These are phyloP conservation scores for Mucuna pruriens DNA, from an alignment of 306 rosid species.

Conservation along the genomic window DNA sequence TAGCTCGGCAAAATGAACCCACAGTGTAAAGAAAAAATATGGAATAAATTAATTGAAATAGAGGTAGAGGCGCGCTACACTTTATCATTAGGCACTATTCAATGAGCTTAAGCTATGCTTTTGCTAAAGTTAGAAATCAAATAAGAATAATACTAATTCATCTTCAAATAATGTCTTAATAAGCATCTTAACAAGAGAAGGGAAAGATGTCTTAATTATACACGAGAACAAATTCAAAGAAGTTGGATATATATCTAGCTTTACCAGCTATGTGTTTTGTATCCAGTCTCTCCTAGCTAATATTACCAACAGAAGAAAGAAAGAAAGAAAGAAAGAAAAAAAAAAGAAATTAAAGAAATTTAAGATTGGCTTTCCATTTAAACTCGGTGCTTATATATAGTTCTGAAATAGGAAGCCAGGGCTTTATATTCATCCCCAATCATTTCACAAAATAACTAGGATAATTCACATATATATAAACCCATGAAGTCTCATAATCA, in stretches of 20 bases:
- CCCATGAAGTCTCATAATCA: background rate
- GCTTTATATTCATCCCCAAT: slow-evolving; percentile 31
- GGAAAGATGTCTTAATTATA: background rate
- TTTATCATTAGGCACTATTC: slow-evolving; percentile 28
- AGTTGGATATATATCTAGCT: slow-evolving; percentile 9
- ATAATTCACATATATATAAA: slow-evolving; percentile 40
- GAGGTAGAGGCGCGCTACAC: slow-evolving; percentile 9
- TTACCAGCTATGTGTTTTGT: slow-evolving; percentile 17
- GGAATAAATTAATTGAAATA: slow-evolving; percentile 1
- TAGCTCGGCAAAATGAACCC: slow-evolving; percentile 18
- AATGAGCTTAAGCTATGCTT: slow-evolving; percentile 12
- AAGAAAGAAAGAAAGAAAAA: too few relatives aligned
- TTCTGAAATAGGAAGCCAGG: slow-evolving; percentile 41
- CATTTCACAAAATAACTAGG: slow-evolving; percentile 35
- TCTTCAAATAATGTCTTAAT: slow-evolving; percentile 5
- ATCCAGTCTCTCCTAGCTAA: slow-evolving; percentile 21
- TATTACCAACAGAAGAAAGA: background rate
- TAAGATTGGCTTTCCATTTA: slow-evolving; percentile 38
- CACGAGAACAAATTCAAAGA: background rate
- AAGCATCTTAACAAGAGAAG: slow-evolving; percentile 22
- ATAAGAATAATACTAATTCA: background rate
- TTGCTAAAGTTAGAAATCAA: slow-evolving; percentile 10
- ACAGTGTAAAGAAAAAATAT: slow-evolving; percentile 19
- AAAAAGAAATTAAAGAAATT: background rate
- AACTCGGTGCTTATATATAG: slow-evolving; percentile 42